phyloP scores from a whole-genome alignment of 1,284 basidiomycete genomes.

The Ustilago crameri region DNA sequence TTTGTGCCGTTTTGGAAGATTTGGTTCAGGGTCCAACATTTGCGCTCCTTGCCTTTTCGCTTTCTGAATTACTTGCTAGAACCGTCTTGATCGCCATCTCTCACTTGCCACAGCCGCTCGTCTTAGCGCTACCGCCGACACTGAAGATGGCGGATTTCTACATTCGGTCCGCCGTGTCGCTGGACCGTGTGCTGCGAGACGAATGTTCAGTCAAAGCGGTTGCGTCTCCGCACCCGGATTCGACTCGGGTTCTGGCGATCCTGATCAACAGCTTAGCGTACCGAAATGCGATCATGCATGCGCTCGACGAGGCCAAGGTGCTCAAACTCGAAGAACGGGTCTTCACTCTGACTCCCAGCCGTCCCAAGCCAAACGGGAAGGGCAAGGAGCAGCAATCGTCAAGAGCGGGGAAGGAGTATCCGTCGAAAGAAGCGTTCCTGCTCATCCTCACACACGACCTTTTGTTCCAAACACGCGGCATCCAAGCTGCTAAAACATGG shows the following conservation, averaged over 20 bases:
- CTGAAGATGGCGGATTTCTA: slow-evolving; percentile 60
- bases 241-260: slow-evolving; percentile 57
- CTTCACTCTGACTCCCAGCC: slow-evolving; percentile 23
- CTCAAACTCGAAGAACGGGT: slow-evolving; percentile 33
- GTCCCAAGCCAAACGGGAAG: slow-evolving; percentile 8
- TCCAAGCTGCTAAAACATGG: slow-evolving; percentile 60
- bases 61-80: background rate
- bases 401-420: slow-evolving; percentile 8
- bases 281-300: slow-evolving; percentile 32
- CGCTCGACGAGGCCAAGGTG: slow-evolving; percentile 38
- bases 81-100: background rate
- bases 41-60: background rate
- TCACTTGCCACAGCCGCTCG: no score
- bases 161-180: slow-evolving; percentile 49
- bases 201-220: slow-evolving; percentile 60
- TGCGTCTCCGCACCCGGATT: slow-evolving; percentile 40
- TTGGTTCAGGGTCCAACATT: slow-evolving; percentile 1
- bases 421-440: slow-evolving; percentile 45
- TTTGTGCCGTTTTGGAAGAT: slow-evolving; percentile 1
- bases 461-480: slow-evolving; percentile 53
- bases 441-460: slow-evolving; percentile 63
- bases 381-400: background rate
- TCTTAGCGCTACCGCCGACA: no score
- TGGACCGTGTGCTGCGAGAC: slow-evolving; percentile 51
- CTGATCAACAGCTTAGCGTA: slow-evolving; percentile 59